Conservation (phyloP, 495 filamentous ascomycete species). For the Neohortaea acidophila region DNA sequence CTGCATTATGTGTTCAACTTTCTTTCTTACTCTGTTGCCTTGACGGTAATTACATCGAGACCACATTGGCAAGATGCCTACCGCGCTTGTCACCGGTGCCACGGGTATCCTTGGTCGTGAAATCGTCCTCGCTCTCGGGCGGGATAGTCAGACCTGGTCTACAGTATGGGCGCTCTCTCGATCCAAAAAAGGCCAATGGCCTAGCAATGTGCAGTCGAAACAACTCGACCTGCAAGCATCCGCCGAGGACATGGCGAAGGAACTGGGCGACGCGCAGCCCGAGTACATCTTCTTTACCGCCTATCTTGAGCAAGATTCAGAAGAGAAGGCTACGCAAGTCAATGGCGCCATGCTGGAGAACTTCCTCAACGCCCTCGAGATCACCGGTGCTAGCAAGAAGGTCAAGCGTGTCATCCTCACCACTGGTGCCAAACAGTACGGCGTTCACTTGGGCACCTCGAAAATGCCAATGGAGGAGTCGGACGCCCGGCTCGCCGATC, state of each 20-base stretch:
- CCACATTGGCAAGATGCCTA: no score
- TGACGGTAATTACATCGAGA: no score
- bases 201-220: constrained; percentile 17
- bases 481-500: constrained; percentile 28
- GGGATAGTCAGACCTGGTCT: constrained; percentile 15
- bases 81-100: constrained; percentile 22
- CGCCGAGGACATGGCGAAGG: constrained; percentile 18
- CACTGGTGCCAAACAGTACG: constrained; percentile 23
- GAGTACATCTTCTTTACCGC: constrained; percentile 23
- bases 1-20: no score
- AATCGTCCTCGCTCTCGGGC: constrained; percentile 16
- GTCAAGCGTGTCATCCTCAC: no score
- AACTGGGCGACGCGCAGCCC: constrained; percentile 10
- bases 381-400: constrained; percentile 28
- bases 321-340: constrained; percentile 31
- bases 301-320: constrained; percentile 26
- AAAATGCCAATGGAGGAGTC: constrained; percentile 32
- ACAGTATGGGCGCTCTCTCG: constrained; percentile 20
- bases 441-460: constrained; percentile 30
- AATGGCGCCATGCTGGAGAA: constrained; percentile 34
- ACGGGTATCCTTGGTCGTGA: constrained; percentile 20
- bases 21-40: no score
- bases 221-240: constrained; percentile 19
- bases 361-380: constrained; percentile 35
- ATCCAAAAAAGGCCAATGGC: constrained; percentile 18